These are phyloP conservation scores for Fusarium solani-melongenae DNA, from an alignment of 2,329 filamentous ascomycete species.

Conservation along the genomic window DNA sequence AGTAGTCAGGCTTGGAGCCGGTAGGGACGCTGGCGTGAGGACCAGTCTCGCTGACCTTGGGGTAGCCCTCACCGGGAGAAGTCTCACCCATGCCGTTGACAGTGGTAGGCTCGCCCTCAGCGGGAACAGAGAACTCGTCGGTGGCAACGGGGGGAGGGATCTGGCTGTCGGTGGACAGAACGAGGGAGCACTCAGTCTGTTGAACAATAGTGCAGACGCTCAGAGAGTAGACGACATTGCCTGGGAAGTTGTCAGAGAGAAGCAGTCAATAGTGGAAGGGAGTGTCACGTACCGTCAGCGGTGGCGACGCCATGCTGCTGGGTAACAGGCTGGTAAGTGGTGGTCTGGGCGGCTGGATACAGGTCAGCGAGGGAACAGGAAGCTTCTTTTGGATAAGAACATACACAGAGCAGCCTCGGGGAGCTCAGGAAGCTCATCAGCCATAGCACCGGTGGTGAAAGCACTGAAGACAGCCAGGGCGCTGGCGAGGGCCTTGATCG, in stretches of 20 bases:
- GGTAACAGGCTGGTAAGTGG: slow-evolving; percentile 45
- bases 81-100: slow-evolving; percentile 25
- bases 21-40: slow-evolving; percentile 15
- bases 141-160: slow-evolving; percentile 18
- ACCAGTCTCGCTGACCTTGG: slow-evolving; percentile 22
- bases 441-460: slow-evolving; percentile 30
- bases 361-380: slow-evolving; percentile 1
- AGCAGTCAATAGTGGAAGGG: not conserved
- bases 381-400: not conserved
- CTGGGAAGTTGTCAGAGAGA: slow-evolving; percentile 30
- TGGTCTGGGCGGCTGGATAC: slow-evolving; percentile 42
- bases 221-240: slow-evolving; percentile 48
- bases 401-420: slow-evolving; percentile 35
- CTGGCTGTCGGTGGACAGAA: slow-evolving; percentile 42
- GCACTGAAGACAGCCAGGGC: slow-evolving; percentile 38
- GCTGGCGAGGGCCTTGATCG: slow-evolving; percentile 42
- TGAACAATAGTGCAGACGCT: slow-evolving; percentile 52
- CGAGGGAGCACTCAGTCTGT: slow-evolving; percentile 48
- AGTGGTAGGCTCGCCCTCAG: slow-evolving; percentile 28
- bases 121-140: slow-evolving; percentile 12
- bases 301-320: slow-evolving; percentile 48
- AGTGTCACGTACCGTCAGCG: slow-evolving; percentile 44
- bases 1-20: slow-evolving; percentile 24
- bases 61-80: slow-evolving; percentile 2
- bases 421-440: slow-evolving; percentile 1